Conservation (phyloP, 2,329 filamentous ascomycete species). For the Ophiostoma populinum region DNA sequence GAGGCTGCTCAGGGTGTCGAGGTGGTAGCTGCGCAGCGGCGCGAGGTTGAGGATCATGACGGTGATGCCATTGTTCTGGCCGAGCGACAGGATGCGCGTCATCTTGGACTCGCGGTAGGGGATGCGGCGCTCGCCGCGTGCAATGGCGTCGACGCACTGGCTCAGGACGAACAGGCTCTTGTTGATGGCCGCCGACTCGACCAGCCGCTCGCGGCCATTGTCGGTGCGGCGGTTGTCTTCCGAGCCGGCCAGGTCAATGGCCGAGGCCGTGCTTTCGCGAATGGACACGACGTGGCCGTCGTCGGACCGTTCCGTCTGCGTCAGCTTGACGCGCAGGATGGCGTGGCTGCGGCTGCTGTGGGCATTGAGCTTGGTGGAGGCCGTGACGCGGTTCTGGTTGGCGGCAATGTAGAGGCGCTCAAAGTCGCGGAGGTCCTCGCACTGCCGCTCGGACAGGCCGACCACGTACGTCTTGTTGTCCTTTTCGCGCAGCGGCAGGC, state of each 20-base stretch:
- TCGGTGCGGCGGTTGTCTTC: constrained; percentile 92
- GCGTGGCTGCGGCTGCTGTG: constrained; percentile 83
- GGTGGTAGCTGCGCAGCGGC: constrained; percentile 78
- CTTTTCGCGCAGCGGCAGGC: constrained; percentile 69
- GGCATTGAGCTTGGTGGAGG: constrained; percentile 80
- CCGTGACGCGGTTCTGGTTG: constrained; percentile 78
- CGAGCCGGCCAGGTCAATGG: constrained; percentile 87
- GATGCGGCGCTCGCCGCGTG: constrained; percentile 55
- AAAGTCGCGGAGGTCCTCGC: constrained; percentile 75
- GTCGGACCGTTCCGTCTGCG: constrained; percentile 38
- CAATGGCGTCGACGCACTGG: constrained; percentile 91
- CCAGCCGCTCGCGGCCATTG: constrained; percentile 76
- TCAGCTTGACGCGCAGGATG: constrained; percentile 77
- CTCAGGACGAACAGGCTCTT: constrained; percentile 90
- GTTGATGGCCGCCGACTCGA: constrained; percentile 96
- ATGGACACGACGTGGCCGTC: constrained; percentile 26
- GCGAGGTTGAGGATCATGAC: constrained; percentile 94
- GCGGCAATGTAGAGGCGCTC: constrained; percentile 80
- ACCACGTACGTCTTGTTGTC: constrained; percentile 77
- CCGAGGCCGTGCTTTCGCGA: constrained; percentile 69
- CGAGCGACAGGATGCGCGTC: constrained; percentile 81
- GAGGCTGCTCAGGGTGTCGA: constrained; percentile 82
- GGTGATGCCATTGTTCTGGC: constrained; percentile 88
- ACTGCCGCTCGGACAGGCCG: constrained; percentile 67
- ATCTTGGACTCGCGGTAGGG: constrained; percentile 94